Conservation (phyloP, 192 early-diverging fungal species). For the Linnemannia exigua region DNA sequence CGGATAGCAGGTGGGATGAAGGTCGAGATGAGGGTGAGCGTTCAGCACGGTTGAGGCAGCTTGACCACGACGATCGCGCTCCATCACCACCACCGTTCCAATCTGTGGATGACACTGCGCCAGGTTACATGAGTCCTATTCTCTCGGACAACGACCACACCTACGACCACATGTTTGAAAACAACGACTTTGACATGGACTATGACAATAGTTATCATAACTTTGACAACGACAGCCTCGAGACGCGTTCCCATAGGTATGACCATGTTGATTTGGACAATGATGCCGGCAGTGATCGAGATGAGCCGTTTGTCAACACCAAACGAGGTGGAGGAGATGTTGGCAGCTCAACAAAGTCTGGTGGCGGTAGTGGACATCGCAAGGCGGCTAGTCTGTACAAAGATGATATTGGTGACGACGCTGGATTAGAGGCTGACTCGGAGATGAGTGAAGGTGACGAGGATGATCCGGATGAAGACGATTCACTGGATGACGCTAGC, state of each 20-base stretch:
- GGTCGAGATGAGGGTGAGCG: not conserved
- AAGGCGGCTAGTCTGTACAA: not conserved
- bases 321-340: not conserved
- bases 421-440: not conserved
- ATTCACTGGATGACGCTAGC: not conserved
- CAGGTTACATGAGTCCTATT: conserved; percentile 1
- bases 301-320: not conserved
- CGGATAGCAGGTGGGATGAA: not conserved
- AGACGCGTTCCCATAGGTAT: not conserved
- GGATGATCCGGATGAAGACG: not conserved
- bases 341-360: not conserved
- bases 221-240: not conserved
- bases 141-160: not conserved
- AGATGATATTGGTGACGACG: not conserved
- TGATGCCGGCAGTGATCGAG: not conserved
- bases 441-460: not conserved
- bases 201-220: not conserved
- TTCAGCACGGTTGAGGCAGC: not conserved
- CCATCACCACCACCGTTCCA: not conserved
- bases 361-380: no score
- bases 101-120: not conserved
- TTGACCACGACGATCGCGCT: not conserved
- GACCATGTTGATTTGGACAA: not conserved
- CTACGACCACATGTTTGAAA: conserved; percentile 1
- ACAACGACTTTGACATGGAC: not conserved